Percentiles rank a stretch among this genome's conserved stretches.
Evolutionary conservation across 1,284 basidiomycete genomes (phyloP).

Genomic region (Marasmius sp.): DNA sequence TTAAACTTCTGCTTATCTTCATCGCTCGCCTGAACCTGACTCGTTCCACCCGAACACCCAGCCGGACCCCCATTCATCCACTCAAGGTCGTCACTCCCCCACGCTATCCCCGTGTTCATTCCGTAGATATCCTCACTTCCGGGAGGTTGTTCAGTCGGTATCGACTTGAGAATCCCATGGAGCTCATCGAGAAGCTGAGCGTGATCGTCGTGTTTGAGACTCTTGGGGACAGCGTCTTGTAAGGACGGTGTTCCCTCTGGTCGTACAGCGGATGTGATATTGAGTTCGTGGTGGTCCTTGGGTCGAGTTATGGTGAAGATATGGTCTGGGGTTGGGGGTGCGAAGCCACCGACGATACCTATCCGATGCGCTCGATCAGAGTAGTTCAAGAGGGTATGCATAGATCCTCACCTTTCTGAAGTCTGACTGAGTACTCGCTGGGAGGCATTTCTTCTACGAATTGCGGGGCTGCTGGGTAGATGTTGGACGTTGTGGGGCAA

Average conservation of each 20-base stretch:
- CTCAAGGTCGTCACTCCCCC: slow-evolving; percentile 52
- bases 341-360: slow-evolving; percentile 77
- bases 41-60: slow-evolving; percentile 55
- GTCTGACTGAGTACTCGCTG: slow-evolving; percentile 35
- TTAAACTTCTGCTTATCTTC: slow-evolving; percentile 65
- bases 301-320: slow-evolving; percentile 51
- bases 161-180: slow-evolving; percentile 52
- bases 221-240: slow-evolving; percentile 42
- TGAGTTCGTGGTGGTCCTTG: slow-evolving; percentile 35
- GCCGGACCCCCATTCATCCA: slow-evolving; percentile 64
- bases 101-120: slow-evolving; percentile 63
- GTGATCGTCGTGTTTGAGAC: slow-evolving; percentile 37
- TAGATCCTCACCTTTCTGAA: slow-evolving; percentile 34
- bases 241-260: slow-evolving; percentile 46
- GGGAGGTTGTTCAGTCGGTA: slow-evolving; percentile 58
- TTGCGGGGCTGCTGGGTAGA: too few species aligned
- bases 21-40: slow-evolving; percentile 49
- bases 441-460: slow-evolving; percentile 26
- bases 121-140: slow-evolving; percentile 73
- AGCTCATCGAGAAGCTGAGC: slow-evolving; percentile 55
- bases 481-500: too few species aligned
- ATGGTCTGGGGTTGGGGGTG: slow-evolving; percentile 60
- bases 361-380: not conserved
- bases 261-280: slow-evolving; percentile 48
- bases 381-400: not conserved